Evolutionary conservation across 352 stramenopile genomes (phyloP).

Genomic region (Stramenopiles sp.): DNA sequence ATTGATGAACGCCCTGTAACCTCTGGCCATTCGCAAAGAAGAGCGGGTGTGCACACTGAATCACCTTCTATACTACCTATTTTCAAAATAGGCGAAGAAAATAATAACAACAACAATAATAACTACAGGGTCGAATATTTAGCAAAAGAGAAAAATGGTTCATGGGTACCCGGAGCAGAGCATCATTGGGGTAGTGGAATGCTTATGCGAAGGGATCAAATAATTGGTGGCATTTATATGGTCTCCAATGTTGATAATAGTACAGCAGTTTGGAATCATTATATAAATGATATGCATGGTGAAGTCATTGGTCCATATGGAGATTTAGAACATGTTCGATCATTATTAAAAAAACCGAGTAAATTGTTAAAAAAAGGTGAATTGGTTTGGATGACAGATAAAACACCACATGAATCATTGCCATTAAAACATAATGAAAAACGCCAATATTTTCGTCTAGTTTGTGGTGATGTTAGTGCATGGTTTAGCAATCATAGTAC

Average conservation of each 20-base stretch:
- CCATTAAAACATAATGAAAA: not conserved
- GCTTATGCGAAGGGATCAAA: not conserved
- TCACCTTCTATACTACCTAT: not conserved
- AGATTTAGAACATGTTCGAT: slow-evolving; percentile 12
- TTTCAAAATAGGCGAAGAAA: not conserved
- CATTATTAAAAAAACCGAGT: not conserved
- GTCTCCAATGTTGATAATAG: slow-evolving; percentile 13
- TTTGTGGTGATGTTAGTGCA: slow-evolving; percentile 9
- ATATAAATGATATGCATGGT: not conserved
- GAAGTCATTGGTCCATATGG: slow-evolving; percentile 5
- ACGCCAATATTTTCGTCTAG: slow-evolving; percentile 19
- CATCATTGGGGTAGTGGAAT: slow-evolving; percentile 2
- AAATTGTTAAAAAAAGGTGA: not conserved
- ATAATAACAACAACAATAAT: not conserved
- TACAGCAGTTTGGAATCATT: slow-evolving; percentile 10
- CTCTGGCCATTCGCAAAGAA: slow-evolving; percentile 10
- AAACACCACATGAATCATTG: slow-evolving; percentile 16
- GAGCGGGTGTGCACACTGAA: slow-evolving; percentile 14
- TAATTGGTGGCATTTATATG: slow-evolving; percentile 18
- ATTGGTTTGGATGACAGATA: slow-evolving; percentile 17
- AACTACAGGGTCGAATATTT: not conserved
- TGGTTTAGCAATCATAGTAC: slow-evolving; percentile 19
- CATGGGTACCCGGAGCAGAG: not conserved
- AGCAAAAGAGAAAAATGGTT: too few relatives aligned
- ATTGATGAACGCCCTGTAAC: slow-evolving; percentile 15